phyloP scores from a whole-genome alignment of 148 eudicot genomes.

The Fagopyrum esculentum region DNA sequence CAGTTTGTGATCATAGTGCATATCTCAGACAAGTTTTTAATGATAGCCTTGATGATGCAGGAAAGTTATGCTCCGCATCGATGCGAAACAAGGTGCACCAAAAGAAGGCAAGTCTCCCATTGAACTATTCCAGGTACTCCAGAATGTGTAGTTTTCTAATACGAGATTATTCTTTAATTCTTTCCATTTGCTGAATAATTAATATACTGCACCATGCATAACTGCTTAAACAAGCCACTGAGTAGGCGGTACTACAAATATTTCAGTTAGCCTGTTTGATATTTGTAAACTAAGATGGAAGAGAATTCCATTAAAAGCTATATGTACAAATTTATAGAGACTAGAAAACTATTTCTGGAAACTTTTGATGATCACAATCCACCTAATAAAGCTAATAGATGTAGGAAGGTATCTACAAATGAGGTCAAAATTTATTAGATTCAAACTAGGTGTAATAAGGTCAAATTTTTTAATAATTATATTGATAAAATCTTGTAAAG shows the following conservation, averaged over 20 bases:
- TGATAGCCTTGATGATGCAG: conserved; percentile 31
- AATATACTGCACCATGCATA: neutral
- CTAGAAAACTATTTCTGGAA: too few relatives aligned
- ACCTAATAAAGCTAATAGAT: too few relatives aligned
- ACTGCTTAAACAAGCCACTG: neutral
- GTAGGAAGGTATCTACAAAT: too few relatives aligned
- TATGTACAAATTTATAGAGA: too few relatives aligned
- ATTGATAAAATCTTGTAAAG: too few relatives aligned
- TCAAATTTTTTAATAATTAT: too few relatives aligned
- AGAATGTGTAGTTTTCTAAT: neutral
- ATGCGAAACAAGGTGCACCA: conserved; percentile 93
- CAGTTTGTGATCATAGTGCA: neutral
- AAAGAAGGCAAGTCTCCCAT: conserved; percentile 91
- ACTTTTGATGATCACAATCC: too few relatives aligned
- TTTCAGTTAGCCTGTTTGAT: neutral
- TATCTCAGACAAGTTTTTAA: neutral
- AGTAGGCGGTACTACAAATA: neutral
- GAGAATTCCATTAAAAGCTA: too few relatives aligned
- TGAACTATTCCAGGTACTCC: conserved; percentile 82
- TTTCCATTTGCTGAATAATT: neutral
- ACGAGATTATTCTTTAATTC: neutral
- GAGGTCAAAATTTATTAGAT: too few relatives aligned
- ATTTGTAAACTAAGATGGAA: too few relatives aligned
- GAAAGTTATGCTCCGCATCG: conserved; percentile 95
- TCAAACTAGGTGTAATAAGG: too few relatives aligned